phyloP scores from a whole-genome alignment of 164 flowering plant species.

The Stephania japonica region DNA sequence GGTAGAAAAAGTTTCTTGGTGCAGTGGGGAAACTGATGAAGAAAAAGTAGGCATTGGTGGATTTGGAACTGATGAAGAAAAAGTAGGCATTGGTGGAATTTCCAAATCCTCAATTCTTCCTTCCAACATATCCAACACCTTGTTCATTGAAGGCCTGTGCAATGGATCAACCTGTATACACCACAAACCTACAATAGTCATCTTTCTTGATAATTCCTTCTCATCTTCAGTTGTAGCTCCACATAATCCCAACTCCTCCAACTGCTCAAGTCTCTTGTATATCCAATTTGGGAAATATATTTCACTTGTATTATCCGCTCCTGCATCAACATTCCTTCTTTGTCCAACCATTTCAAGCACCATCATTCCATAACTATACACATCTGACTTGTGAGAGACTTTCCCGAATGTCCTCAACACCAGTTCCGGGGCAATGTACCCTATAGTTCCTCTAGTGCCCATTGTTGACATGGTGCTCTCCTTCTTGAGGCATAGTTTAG shows the following conservation, averaged over 20 bases:
- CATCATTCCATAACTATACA: slow-evolving; percentile 15
- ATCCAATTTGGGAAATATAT: slow-evolving; percentile 11
- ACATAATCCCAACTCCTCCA: slow-evolving; percentile 13
- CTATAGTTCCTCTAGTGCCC: slow-evolving; percentile 4
- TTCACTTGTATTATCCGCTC: not conserved
- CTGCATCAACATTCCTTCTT: slow-evolving; percentile 4
- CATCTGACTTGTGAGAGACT: slow-evolving; percentile 10
- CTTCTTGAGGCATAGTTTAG: not conserved
- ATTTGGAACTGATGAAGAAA: slow-evolving; percentile 17
- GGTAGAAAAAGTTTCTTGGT: not conserved
- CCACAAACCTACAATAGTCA: slow-evolving; percentile 37
- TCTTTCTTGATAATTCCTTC: slow-evolving; percentile 20
- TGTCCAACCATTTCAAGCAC: slow-evolving; percentile 13
- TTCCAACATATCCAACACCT: slow-evolving; percentile 40
- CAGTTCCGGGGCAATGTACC: slow-evolving; percentile 9
- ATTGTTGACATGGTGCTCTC: slow-evolving; percentile 3
- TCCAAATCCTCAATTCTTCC: slow-evolving; percentile 22
- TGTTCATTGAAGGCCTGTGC: slow-evolving; percentile 27
- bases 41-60: too few species aligned
- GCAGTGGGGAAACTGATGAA: slow-evolving; percentile 11
- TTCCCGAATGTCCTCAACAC: not conserved
- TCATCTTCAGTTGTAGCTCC: slow-evolving; percentile 17
- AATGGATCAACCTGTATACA: slow-evolving; percentile 37
- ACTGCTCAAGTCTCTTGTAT: not conserved
- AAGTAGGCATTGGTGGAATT: slow-evolving; percentile 29